A percentile compares a stretch with the other conserved stretches of the same genome.
Conservation (phyloP, 345 rosid genomes). For the Citrus inodora region DNA sequence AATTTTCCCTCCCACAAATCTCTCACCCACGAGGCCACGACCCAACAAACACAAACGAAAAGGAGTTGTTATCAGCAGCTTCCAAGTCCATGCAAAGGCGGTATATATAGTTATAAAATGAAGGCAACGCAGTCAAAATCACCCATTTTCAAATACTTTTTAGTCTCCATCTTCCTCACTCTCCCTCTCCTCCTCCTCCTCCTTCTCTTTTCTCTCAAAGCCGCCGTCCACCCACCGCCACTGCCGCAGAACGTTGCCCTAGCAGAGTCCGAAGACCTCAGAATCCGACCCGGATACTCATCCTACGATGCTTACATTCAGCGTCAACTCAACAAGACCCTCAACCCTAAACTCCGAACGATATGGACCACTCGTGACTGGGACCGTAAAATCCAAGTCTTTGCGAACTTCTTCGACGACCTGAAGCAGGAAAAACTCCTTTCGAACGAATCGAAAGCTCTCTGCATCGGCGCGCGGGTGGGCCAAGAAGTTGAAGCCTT, state of each 20-base stretch:
- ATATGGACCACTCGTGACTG: constrained; percentile 90
- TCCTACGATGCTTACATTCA: constrained; percentile 84
- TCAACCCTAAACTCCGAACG: constrained; percentile 67
- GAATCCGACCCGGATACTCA: constrained; percentile 67
- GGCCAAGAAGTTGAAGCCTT: constrained; percentile 95
- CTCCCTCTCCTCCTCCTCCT: constrained; percentile 24
- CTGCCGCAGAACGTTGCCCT: background rate
- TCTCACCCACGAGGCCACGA: background rate
- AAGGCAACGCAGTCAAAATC: background rate
- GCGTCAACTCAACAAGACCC: constrained; percentile 94
- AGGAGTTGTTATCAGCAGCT: no score
- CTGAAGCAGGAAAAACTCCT: constrained; percentile 37
- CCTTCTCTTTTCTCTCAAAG: constrained; percentile 33
- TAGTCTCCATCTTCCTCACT: background rate
- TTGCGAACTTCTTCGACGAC: constrained; percentile 50
- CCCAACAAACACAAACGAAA: background rate
- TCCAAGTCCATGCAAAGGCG: no score
- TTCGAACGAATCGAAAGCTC: constrained; percentile 52
- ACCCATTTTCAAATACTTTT: background rate
- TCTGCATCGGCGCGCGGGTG: constrained; percentile 83
- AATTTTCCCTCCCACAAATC: background rate
- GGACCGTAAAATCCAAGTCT: constrained; percentile 77
- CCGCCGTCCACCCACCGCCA: background rate
- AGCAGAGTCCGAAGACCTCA: constrained; percentile 28
- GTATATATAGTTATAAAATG: background rate